Conservation (phyloP, 2,329 filamentous ascomycete species). For the Aspergillus cejpii region DNA sequence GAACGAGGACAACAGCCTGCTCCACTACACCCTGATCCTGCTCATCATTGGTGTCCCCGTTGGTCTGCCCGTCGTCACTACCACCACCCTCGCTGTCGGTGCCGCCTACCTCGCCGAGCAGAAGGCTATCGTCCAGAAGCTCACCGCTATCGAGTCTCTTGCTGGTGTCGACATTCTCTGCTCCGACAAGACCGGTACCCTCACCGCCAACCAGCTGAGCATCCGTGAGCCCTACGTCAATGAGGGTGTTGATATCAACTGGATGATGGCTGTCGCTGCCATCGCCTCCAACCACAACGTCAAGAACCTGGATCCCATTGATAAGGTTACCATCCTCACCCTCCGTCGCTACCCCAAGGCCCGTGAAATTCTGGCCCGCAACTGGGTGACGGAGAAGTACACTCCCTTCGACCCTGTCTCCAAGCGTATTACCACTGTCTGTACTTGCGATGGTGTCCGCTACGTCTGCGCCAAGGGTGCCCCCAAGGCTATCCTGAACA, state of each 20-base stretch:
- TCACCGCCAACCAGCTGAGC: constrained; percentile 56
- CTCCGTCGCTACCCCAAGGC: constrained; percentile 71
- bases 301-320: constrained; percentile 70
- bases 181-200: constrained; percentile 75
- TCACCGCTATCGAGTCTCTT: constrained; percentile 70
- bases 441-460: constrained; percentile 61
- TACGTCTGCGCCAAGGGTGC: constrained; percentile 72
- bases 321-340: constrained; percentile 71
- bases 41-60: constrained; percentile 73
- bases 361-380: constrained; percentile 65
- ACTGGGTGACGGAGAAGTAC: constrained; percentile 72
- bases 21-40: constrained; percentile 63
- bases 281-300: constrained; percentile 72
- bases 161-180: constrained; percentile 70
- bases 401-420: constrained; percentile 66
- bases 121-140: constrained; percentile 72
- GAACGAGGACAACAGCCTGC: constrained; percentile 55
- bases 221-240: constrained; percentile 71
- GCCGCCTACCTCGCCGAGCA: constrained; percentile 70
- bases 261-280: constrained; percentile 76
- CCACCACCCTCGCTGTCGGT: constrained; percentile 69
- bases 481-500: constrained; percentile 65
- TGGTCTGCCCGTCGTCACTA: constrained; percentile 72
- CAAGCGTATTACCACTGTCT: constrained; percentile 68
- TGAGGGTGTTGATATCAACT: constrained; percentile 71